Conservation (phyloP, 2,329 filamentous ascomycete genomes). For the Fusarium nurragi region DNA sequence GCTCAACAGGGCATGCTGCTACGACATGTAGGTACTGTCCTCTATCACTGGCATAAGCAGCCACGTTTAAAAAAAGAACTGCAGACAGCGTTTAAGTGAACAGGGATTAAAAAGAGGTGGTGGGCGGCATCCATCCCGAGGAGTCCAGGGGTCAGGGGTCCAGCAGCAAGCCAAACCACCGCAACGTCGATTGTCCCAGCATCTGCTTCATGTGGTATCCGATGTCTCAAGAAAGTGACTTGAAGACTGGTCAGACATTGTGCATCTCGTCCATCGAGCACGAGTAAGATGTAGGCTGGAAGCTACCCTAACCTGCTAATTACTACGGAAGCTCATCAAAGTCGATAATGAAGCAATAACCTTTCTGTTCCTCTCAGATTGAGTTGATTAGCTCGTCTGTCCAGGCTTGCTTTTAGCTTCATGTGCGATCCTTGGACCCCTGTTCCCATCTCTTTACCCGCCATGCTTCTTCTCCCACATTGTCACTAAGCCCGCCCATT, state of each 20-base stretch:
- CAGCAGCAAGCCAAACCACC: constrained; percentile 19
- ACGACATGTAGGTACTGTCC: constrained; percentile 4
- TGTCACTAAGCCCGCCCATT: constrained; percentile 47
- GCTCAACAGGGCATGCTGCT: constrained; percentile 8
- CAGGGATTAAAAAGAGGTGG: constrained; percentile 15
- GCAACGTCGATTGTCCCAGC: constrained; percentile 34
- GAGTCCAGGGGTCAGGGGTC: constrained; percentile 28
- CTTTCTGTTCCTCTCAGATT: constrained; percentile 11
- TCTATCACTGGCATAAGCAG: constrained; percentile 7
- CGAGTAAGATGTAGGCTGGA: neutral
- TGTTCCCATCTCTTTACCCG: constrained; percentile 24
- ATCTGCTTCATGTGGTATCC: constrained; percentile 32
- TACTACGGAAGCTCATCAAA: constrained; percentile 12
- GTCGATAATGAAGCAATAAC: constrained; percentile 2
- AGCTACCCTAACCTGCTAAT: neutral
- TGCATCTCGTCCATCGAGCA: neutral
- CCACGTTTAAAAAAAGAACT: constrained; percentile 32
- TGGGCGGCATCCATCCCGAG: constrained; percentile 12
- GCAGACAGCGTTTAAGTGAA: constrained; percentile 11
- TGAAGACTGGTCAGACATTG: neutral
- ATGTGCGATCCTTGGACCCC: constrained; percentile 18
- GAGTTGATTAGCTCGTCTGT: constrained; percentile 15
- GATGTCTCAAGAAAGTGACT: constrained; percentile 20
- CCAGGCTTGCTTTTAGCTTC: constrained; percentile 22
- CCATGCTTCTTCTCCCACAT: constrained; percentile 21